Evolutionary conservation across 2,329 filamentous ascomycete species (phyloP).

Genomic region (Aspergillus quadricinctus): DNA sequence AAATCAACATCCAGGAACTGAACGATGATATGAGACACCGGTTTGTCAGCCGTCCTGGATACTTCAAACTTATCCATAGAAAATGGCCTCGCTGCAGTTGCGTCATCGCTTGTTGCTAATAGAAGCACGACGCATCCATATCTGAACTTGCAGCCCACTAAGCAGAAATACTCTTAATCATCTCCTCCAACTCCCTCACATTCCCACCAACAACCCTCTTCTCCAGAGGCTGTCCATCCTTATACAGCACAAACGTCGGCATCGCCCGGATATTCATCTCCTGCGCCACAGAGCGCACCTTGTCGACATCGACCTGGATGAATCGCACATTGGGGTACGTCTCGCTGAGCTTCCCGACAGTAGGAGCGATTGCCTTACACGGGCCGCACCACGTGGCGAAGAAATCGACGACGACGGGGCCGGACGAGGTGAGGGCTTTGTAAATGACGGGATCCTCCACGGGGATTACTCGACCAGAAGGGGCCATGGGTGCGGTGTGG

Average conservation of each 20-base stretch:
- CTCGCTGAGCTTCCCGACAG: slow-evolving; percentile 49
- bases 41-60: no score
- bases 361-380: slow-evolving; percentile 52
- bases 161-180: slow-evolving; percentile 19
- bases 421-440: slow-evolving; percentile 45
- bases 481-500: slow-evolving; percentile 22
- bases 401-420: slow-evolving; percentile 52
- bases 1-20: not conserved
- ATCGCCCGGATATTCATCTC: slow-evolving; percentile 49
- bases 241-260: slow-evolving; percentile 40
- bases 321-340: slow-evolving; percentile 49
- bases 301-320: slow-evolving; percentile 54
- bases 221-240: slow-evolving; percentile 33
- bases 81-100: not conserved
- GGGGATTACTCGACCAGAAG: slow-evolving; percentile 35
- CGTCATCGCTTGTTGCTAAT: not conserved
- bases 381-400: slow-evolving; percentile 56
- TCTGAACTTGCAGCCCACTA: not conserved
- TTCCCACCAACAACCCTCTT: slow-evolving; percentile 26
- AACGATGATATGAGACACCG: no score
- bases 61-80: no score
- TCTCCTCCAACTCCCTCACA: slow-evolving; percentile 24
- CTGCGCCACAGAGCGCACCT: slow-evolving; percentile 46
- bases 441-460: slow-evolving; percentile 53
- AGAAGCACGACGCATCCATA: not conserved